These are phyloP conservation scores for Nicotiana tabacum DNA, from an alignment of 257 asterid genomes.

Conservation along the genomic window DNA sequence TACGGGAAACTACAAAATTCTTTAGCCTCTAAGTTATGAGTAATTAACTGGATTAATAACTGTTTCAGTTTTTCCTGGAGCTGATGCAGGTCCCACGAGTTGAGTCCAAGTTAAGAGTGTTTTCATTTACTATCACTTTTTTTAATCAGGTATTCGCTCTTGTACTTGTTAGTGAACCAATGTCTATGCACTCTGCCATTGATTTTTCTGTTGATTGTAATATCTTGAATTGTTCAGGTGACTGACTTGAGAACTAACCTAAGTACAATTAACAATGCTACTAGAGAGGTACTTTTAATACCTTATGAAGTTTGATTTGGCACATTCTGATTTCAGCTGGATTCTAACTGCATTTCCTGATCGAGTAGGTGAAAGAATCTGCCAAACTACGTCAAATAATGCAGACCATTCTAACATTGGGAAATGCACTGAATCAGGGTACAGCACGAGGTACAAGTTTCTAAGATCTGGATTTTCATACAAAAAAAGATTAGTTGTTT, in stretches of 20 bases:
- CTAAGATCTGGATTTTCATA: slow-evolving; percentile 6
- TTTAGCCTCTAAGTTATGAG: not conserved
- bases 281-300: slow-evolving; percentile 63
- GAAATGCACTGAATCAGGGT: slow-evolving; percentile 97
- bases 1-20: not conserved
- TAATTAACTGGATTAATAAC: slow-evolving; percentile 9
- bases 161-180: slow-evolving; percentile 4
- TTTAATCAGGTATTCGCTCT: slow-evolving; percentile 63
- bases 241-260: slow-evolving; percentile 67
- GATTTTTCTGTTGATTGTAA: slow-evolving; percentile 13
- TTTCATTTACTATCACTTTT: slow-evolving; percentile 85
- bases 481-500: not conserved
- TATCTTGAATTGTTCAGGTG: slow-evolving; percentile 51
- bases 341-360: slow-evolving; percentile 15
- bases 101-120: slow-evolving; percentile 93
- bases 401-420: slow-evolving; percentile 95
- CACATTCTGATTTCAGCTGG: slow-evolving; percentile 18
- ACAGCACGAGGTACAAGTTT: slow-evolving; percentile 77
- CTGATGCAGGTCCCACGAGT: slow-evolving; percentile 97
- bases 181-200: slow-evolving; percentile 1
- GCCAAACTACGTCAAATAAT: slow-evolving; percentile 78
- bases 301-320: slow-evolving; percentile 9
- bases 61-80: slow-evolving; percentile 87
- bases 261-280: slow-evolving; percentile 70
- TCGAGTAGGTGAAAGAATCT: slow-evolving; percentile 81